These are phyloP conservation scores for Russula earlei DNA, from an alignment of 768 basidiomycete genomes.

Conservation along the genomic window DNA sequence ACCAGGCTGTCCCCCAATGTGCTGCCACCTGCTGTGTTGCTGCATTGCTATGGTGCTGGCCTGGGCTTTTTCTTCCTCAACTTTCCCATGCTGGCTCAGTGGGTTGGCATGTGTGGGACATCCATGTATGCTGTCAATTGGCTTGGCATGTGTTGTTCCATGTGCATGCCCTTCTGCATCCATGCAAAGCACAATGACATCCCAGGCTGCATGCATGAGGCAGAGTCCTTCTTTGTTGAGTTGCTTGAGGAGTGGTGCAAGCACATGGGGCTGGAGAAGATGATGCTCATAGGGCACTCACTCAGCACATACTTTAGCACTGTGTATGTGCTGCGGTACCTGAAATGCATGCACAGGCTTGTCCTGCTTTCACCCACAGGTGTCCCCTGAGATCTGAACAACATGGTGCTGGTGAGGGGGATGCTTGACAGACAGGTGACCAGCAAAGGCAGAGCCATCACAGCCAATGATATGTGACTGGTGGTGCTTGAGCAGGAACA, in stretches of 20 bases:
- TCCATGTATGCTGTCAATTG: constrained; percentile 88
- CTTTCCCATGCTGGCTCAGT: constrained; percentile 59
- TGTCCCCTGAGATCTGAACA: constrained; percentile 63
- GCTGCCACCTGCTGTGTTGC: constrained; percentile 66
- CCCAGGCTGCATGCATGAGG: constrained; percentile 62
- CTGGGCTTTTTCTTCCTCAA: constrained; percentile 87
- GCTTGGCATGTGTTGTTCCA: constrained; percentile 93
- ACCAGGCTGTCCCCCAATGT: constrained; percentile 42
- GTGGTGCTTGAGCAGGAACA: constrained; percentile 47
- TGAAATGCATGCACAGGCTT: constrained; percentile 72
- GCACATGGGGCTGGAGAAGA: constrained; percentile 68
- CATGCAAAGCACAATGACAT: constrained; percentile 62
- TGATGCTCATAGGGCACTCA: constrained; percentile 88
- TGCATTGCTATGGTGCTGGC: constrained; percentile 92
- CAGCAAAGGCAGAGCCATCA: constrained; percentile 33
- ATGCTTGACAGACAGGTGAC: constrained; percentile 31
- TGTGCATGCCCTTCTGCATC: constrained; percentile 70
- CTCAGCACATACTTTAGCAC: constrained; percentile 83
- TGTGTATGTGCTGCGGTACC: constrained; percentile 81
- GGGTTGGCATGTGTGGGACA: constrained; percentile 56
- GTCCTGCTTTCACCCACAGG: constrained; percentile 91
- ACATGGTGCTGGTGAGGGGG: constrained; percentile 50
- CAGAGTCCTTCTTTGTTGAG: constrained; percentile 88
- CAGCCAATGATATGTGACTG: constrained; percentile 40
- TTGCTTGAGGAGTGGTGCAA: constrained; percentile 85